Conservation (phyloP, 1,139 yeast genomes). For the Yamadazyma atlantica region DNA sequence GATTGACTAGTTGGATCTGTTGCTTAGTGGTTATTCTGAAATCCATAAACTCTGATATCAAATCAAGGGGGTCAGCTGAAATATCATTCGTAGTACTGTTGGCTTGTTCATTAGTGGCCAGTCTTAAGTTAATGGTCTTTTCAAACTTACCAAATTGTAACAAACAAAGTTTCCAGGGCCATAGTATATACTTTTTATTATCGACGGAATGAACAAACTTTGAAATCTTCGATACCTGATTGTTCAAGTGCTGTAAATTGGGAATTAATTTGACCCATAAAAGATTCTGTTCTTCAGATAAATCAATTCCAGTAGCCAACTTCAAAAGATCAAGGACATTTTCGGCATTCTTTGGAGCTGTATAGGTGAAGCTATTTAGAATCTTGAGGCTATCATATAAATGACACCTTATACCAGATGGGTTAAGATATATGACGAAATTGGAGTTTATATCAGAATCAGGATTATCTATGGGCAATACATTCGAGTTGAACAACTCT, state of each 20-base stretch:
- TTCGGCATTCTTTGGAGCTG: constrained; percentile 53
- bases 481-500: constrained; percentile 31
- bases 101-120: constrained; percentile 1
- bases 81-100: constrained; percentile 19
- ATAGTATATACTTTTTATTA: constrained; percentile 57
- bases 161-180: constrained; percentile 71
- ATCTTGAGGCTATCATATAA: constrained; percentile 47
- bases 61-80: constrained; percentile 28
- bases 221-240: constrained; percentile 64
- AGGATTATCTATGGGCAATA: constrained; percentile 17
- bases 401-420: constrained; percentile 74
- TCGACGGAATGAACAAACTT: constrained; percentile 51
- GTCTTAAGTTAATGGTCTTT: constrained; percentile 10
- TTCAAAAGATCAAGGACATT: constrained; percentile 48
- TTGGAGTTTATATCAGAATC: constrained; percentile 16
- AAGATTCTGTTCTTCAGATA: constrained; percentile 11
- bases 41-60: constrained; percentile 40
- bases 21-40: constrained; percentile 28
- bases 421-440: constrained; percentile 64
- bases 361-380: constrained; percentile 38
- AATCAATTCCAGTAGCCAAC: constrained; percentile 54
- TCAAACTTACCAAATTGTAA: constrained; percentile 47
- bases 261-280: constrained; percentile 70
- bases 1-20: constrained; percentile 10
- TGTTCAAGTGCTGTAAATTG: constrained; percentile 64